Evolutionary conservation across 2,329 filamentous ascomycete genomes (phyloP).

Genomic region (Pseudocercospora vitis): DNA sequence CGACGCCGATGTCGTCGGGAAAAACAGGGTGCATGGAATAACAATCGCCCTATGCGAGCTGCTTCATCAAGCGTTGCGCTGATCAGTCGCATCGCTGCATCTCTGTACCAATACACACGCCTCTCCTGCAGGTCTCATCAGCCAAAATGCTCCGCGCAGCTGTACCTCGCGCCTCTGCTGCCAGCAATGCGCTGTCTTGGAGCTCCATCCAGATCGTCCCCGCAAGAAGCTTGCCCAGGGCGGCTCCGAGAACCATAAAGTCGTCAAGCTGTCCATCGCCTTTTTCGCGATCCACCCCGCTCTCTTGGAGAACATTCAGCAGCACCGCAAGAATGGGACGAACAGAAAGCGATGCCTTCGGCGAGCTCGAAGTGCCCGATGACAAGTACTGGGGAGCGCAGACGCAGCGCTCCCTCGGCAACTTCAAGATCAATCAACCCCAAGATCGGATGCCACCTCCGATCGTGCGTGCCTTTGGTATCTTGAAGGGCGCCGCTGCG

Average conservation of each 20-base stretch:
- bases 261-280: slow-evolving; percentile 2
- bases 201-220: slow-evolving; percentile 16
- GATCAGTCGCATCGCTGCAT: neutral
- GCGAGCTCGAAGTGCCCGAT: slow-evolving; percentile 84
- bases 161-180: slow-evolving; percentile 19
- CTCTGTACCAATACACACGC: neutral
- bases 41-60: slow-evolving; percentile 2
- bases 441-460: slow-evolving; percentile 97
- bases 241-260: slow-evolving; percentile 9
- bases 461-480: slow-evolving; percentile 89
- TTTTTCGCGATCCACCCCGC: slow-evolving; percentile 4
- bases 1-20: slow-evolving; percentile 1
- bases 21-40: neutral
- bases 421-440: slow-evolving; percentile 99
- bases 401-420: slow-evolving; percentile 91
- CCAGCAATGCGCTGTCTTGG: slow-evolving; percentile 15
- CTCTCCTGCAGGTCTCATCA: neutral
- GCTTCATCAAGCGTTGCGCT: slow-evolving; percentile 1
- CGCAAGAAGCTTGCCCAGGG: slow-evolving; percentile 19
- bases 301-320: slow-evolving; percentile 32
- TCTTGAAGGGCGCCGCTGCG: slow-evolving; percentile 94
- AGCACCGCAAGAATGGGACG: slow-evolving; percentile 46
- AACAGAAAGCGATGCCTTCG: slow-evolving; percentile 96
- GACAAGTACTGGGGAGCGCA: slow-evolving; percentile 99
- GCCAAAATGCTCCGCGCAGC: slow-evolving; percentile 24